A percentile compares a stretch with the other conserved stretches of the same genome.
phyloP scores from a whole-genome alignment of 164 flowering plant species.

The Stephania japonica region DNA sequence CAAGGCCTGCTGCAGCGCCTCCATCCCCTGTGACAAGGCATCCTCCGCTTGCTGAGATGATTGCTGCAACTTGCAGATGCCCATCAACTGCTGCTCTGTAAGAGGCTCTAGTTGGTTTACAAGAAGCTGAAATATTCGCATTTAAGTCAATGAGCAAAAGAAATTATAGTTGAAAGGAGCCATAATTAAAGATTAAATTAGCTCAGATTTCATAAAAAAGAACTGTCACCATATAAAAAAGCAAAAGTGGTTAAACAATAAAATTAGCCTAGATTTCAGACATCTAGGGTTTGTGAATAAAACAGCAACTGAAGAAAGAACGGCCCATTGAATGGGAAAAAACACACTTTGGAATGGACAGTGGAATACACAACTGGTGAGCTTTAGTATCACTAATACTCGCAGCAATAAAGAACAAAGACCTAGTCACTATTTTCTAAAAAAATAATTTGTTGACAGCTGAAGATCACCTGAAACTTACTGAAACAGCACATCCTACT shows the following conservation, averaged over 20 bases:
- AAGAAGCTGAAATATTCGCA: constrained; percentile 51
- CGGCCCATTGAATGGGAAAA: too few species aligned
- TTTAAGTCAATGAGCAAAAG: not conserved
- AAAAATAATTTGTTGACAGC: not conserved
- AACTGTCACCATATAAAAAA: not conserved
- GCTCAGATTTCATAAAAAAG: not conserved
- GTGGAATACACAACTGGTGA: not conserved
- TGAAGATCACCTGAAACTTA: not conserved
- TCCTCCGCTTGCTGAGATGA: constrained; percentile 92
- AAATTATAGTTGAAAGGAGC: not conserved
- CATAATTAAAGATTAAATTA: not conserved
- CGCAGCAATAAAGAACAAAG: not conserved
- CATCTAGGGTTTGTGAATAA: not conserved
- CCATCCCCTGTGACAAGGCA: constrained; percentile 90
- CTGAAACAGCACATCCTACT: not conserved
- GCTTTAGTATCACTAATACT: not conserved
- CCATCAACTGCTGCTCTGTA: constrained; percentile 72
- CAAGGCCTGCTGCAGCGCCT: constrained; percentile 77
- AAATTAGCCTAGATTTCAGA: not conserved
- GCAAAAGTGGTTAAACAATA: not conserved
- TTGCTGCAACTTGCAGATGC: constrained; percentile 67
- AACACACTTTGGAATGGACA: too few species aligned
- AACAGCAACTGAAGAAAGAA: not conserved
- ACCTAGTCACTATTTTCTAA: not conserved
- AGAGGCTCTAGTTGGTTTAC: constrained; percentile 74